A percentile compares a stretch with the other conserved stretches of the same genome.
phyloP scores from a whole-genome alignment of 148 eudicot genomes.

The Rheum nobile region DNA sequence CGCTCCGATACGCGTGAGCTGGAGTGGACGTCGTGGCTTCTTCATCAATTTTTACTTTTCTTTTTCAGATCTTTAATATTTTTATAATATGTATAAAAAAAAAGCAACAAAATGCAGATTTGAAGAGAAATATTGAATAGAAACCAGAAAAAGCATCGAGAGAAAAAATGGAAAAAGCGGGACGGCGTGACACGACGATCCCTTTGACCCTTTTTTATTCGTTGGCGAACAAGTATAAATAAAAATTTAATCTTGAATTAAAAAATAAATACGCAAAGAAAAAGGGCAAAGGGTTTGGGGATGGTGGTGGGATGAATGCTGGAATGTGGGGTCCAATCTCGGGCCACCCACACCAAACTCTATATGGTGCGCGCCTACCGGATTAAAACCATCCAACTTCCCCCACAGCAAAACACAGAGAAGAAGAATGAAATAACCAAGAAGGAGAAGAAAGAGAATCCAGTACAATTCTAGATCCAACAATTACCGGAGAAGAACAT shows the following conservation, averaged over 20 bases:
- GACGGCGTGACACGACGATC: conserved; percentile 18
- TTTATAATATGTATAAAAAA: too few species aligned
- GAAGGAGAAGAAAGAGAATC: not conserved
- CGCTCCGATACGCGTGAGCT: not conserved
- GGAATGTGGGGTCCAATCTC: not conserved
- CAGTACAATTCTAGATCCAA: not conserved
- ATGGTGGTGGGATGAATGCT: not conserved
- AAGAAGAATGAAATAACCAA: not conserved
- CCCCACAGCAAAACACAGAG: not conserved
- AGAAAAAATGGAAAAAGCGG: not conserved
- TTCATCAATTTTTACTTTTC: not conserved
- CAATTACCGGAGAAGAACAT: not conserved
- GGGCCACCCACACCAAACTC: not conserved
- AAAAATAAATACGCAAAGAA: not conserved
- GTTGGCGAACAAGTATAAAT: not conserved
- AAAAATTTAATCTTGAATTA: not conserved
- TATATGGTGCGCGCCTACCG: not conserved
- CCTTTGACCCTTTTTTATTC: conserved; percentile 9
- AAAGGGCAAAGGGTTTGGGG: not conserved
- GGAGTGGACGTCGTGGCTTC: not conserved
- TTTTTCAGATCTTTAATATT: not conserved
- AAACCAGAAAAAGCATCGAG: not conserved
- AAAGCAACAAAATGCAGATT: not conserved
- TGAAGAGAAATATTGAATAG: not conserved
- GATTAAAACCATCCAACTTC: not conserved